Percentiles rank a stretch among this genome's conserved stretches.
These are phyloP conservation scores for Leishmania arabica DNA, from an alignment of 208 protist genomes.

Conservation along the genomic window DNA sequence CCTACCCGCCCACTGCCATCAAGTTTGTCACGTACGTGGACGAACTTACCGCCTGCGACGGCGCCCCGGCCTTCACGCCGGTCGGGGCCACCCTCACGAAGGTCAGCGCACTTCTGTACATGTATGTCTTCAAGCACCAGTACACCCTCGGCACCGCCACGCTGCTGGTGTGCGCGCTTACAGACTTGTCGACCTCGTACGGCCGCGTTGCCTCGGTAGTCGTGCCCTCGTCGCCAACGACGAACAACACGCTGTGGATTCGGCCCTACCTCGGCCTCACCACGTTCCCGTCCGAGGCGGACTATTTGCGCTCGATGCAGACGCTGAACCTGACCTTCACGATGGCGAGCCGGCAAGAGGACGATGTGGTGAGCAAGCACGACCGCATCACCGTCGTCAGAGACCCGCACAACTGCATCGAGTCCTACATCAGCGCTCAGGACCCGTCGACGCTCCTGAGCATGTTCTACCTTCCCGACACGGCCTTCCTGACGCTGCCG, in stretches of 20 bases:
- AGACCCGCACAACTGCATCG: conserved; percentile 64
- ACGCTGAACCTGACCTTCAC: conserved; percentile 74
- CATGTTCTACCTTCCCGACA: conserved; percentile 63
- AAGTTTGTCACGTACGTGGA: conserved; percentile 74
- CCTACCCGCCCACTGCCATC: conserved; percentile 62
- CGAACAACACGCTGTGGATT: conserved; percentile 60
- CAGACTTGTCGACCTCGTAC: conserved; percentile 42
- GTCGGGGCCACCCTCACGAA: conserved; percentile 28
- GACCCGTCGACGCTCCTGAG: conserved; percentile 40
- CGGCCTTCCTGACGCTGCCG: conserved; percentile 65
- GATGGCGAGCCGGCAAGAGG: conserved; percentile 38
- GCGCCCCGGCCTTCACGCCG: conserved; percentile 52
- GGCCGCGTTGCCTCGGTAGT: conserved; percentile 35
- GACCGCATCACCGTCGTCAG: conserved; percentile 75
- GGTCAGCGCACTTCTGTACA: conserved; percentile 40
- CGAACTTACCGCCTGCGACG: conserved; percentile 57
- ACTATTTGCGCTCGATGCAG: conserved; percentile 66
- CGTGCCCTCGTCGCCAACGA: conserved; percentile 19
- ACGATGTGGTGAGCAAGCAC: conserved; percentile 58
- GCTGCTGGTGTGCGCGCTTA: conserved; percentile 81
- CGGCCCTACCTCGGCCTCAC: conserved; percentile 75
- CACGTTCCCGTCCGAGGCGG: conserved; percentile 49
- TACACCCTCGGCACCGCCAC: conserved; percentile 48
- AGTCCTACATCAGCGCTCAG: conserved; percentile 60
- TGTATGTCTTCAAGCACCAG: conserved; percentile 82